These are phyloP conservation scores for Zymoseptoria tritici DNA, from an alignment of 2,329 filamentous ascomycete genomes.

Conservation along the genomic window DNA sequence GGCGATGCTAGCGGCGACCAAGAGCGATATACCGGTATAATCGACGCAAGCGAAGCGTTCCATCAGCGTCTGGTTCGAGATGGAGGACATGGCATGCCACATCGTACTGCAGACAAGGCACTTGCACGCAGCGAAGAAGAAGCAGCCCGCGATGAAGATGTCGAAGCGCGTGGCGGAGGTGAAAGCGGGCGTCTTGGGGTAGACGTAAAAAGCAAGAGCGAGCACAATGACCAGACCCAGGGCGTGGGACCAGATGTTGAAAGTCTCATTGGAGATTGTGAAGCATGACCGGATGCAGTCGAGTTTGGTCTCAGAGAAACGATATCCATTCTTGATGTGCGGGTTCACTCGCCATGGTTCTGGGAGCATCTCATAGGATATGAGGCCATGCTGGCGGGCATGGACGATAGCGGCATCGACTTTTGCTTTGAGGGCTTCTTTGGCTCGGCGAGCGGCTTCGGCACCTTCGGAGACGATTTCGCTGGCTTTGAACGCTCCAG, in stretches of 20 bases:
- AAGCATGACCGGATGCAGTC: constrained; percentile 74
- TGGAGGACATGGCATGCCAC: constrained; percentile 99
- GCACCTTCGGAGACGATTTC: constrained; percentile 75
- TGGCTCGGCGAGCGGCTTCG: constrained; percentile 73
- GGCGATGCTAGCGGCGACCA: constrained; percentile 94
- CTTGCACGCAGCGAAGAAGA: constrained; percentile 93
- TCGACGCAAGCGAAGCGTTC: constrained; percentile 96
- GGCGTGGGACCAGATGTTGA: constrained; percentile 97
- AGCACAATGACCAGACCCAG: constrained; percentile 84
- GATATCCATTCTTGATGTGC: constrained; percentile 85
- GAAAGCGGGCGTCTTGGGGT: constrained; percentile 82
- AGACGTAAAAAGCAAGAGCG: constrained; percentile 89
- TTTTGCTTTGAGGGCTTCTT: constrained; percentile 50
- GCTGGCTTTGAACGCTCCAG: constrained; percentile 64
- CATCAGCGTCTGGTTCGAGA: constrained; percentile 80
- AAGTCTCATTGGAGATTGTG: constrained; percentile 80
- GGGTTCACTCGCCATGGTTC: constrained; percentile 91
- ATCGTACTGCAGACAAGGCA: constrained; percentile 91
- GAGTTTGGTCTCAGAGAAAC: constrained; percentile 84
- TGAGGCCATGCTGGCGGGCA: constrained; percentile 73
- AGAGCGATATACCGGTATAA: constrained; percentile 91
- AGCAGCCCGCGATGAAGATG: constrained; percentile 82
- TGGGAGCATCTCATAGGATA: constrained; percentile 84
- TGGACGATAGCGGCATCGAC: constrained; percentile 78
- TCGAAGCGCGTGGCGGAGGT: constrained; percentile 78